Conservation (phyloP, 495 filamentous ascomycete genomes). For the Cryomyces minteri region DNA sequence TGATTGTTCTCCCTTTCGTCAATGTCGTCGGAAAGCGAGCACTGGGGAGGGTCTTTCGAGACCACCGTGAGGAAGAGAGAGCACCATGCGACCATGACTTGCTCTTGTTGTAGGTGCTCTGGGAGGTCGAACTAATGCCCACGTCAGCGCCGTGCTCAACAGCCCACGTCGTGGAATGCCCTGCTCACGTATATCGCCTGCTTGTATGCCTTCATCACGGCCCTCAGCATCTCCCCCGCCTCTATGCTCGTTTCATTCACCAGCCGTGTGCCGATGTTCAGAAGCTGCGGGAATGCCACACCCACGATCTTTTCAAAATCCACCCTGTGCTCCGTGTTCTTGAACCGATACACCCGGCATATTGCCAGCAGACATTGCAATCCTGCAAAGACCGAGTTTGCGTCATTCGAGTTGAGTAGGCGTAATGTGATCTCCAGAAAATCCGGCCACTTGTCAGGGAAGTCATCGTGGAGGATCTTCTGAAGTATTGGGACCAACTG, state of each 20-base stretch:
- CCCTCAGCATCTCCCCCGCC: slow-evolving; percentile 90
- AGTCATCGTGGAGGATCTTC: slow-evolving; percentile 89
- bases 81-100: slow-evolving; percentile 84
- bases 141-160: slow-evolving; percentile 9
- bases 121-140: slow-evolving; percentile 67
- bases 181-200: slow-evolving; percentile 84
- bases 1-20: slow-evolving; percentile 82
- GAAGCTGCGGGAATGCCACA: slow-evolving; percentile 75
- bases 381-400: slow-evolving; percentile 74
- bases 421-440: slow-evolving; percentile 85
- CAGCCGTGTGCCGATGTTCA: slow-evolving; percentile 69
- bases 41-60: slow-evolving; percentile 63
- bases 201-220: slow-evolving; percentile 89
- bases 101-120: slow-evolving; percentile 51
- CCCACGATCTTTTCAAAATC: slow-evolving; percentile 92
- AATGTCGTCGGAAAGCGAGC: slow-evolving; percentile 60
- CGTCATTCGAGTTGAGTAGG: slow-evolving; percentile 66
- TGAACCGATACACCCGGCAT: slow-evolving; percentile 87
- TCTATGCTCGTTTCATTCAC: slow-evolving; percentile 82
- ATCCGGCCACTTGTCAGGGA: slow-evolving; percentile 80
- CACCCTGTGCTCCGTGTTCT: slow-evolving; percentile 57
- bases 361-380: slow-evolving; percentile 86
- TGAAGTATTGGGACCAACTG: slow-evolving; percentile 88
- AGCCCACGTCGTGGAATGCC: not conserved
- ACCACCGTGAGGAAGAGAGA: slow-evolving; percentile 82